Conservation (phyloP, 108 stramenopile species). For the Skeletonema grethae region DNA sequence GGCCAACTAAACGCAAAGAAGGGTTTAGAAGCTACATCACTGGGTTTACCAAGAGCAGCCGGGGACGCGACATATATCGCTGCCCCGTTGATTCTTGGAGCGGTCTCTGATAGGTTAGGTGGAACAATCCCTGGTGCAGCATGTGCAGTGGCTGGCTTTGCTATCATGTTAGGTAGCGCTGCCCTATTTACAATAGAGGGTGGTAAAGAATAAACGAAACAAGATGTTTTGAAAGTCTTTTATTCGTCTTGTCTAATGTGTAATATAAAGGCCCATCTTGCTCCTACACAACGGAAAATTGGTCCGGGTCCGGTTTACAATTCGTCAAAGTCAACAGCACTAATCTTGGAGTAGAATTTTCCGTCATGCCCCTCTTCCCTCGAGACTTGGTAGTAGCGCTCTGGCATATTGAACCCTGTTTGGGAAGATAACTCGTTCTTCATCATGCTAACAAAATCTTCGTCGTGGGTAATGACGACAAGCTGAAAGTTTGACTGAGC, state of each 20-base stretch:
- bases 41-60: slow-evolving; percentile 68
- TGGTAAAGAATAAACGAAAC: background rate
- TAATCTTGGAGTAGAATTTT: slow-evolving; percentile 83
- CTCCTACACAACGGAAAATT: background rate
- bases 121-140: slow-evolving; percentile 27
- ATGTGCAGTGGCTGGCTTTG: slow-evolving; percentile 34
- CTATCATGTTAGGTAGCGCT: slow-evolving; percentile 29
- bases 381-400: slow-evolving; percentile 91
- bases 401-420: slow-evolving; percentile 93
- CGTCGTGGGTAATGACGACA: slow-evolving; percentile 98
- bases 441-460: slow-evolving; percentile 97
- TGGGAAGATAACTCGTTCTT: slow-evolving; percentile 84
- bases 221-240: background rate
- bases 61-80: slow-evolving; percentile 81
- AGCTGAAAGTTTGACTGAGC: slow-evolving; percentile 97
- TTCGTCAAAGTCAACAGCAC: slow-evolving; percentile 83
- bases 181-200: slow-evolving; percentile 8
- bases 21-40: slow-evolving; percentile 57
- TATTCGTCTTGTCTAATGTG: background rate
- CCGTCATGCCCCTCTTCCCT: slow-evolving; percentile 86
- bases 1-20: background rate
- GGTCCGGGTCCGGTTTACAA: slow-evolving; percentile 27
- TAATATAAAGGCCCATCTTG: background rate
- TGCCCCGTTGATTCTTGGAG: slow-evolving; percentile 68
- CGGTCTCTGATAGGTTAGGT: slow-evolving; percentile 50